Conservation (phyloP, 177 flowering plant species). For the Tripterygium wilfordii region DNA sequence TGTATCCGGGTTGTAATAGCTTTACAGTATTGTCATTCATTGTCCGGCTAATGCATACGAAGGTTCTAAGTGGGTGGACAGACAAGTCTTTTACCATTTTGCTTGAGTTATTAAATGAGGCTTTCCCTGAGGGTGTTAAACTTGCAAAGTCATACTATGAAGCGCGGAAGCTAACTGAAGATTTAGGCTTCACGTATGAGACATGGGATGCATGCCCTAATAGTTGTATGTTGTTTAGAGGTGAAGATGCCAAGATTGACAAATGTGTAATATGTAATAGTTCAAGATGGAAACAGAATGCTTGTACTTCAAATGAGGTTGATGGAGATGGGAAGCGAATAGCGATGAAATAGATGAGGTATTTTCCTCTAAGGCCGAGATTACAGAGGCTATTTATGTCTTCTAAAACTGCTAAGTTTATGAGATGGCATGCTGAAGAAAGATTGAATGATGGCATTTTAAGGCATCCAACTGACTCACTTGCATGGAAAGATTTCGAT, state of each 20-base stretch:
- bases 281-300: no score
- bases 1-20: not conserved
- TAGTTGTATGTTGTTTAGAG: not conserved
- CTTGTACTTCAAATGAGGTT: no score
- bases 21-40: not conserved
- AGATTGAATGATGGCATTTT: not conserved
- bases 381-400: constrained; percentile 11
- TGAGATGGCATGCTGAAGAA: constrained; percentile 9
- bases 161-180: not conserved
- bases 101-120: not conserved
- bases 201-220: no score
- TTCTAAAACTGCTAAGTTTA: not conserved
- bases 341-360: constrained; percentile 1
- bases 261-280: not conserved
- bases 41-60: not conserved
- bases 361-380: constrained; percentile 16
- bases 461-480: constrained; percentile 2
- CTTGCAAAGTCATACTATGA: not conserved
- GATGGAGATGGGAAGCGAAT: constrained; percentile 1
- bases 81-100: not conserved
- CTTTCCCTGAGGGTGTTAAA: not conserved
- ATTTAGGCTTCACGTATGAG: constrained; percentile 2
- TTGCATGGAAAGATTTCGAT: not conserved
- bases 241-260: not conserved
- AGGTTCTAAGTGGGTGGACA: not conserved